Percentiles rank a stretch among this genome's conserved stretches.
Conservation (phyloP, 139 green algal genomes). For the Tetraselmis chui region DNA sequence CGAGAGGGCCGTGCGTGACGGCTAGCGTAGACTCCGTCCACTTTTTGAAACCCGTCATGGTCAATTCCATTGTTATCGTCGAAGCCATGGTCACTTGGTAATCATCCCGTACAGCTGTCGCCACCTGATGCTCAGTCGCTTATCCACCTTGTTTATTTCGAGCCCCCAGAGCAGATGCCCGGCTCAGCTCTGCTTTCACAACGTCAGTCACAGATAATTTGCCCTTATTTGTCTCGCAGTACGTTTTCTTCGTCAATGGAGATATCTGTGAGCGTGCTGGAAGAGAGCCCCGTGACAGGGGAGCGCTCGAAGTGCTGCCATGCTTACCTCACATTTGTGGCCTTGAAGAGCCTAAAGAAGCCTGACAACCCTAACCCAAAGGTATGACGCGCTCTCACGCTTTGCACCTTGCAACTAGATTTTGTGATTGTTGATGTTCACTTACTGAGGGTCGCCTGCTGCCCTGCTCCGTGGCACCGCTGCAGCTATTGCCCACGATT, state of each 20-base stretch:
- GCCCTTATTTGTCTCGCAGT: too few relatives aligned
- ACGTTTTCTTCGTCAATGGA: neutral
- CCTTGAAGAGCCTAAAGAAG: neutral
- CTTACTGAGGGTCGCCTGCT: too few relatives aligned
- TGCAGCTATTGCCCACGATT: neutral
- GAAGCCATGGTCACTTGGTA: neutral
- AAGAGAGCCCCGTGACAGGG: constrained; percentile 63
- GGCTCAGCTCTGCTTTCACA: too few relatives aligned
- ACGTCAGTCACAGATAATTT: too few relatives aligned
- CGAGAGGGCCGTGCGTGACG: constrained; percentile 62
- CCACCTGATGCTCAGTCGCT: too few relatives aligned
- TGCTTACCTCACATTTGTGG: constrained; percentile 77
- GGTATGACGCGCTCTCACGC: neutral
- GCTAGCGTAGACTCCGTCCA: constrained; percentile 66
- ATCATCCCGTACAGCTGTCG: too few relatives aligned
- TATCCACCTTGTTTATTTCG: too few relatives aligned
- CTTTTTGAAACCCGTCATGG: constrained; percentile 37
- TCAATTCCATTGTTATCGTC: neutral
- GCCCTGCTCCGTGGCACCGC: neutral
- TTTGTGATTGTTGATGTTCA: too few relatives aligned
- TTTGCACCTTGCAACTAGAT: too few relatives aligned
- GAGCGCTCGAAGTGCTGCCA: constrained; percentile 66
- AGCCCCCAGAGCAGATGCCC: too few relatives aligned
- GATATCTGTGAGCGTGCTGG: constrained; percentile 58
- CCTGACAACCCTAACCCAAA: neutral